Conservation (phyloP, 345 rosid genomes). For the Rhodamnia argentea region DNA sequence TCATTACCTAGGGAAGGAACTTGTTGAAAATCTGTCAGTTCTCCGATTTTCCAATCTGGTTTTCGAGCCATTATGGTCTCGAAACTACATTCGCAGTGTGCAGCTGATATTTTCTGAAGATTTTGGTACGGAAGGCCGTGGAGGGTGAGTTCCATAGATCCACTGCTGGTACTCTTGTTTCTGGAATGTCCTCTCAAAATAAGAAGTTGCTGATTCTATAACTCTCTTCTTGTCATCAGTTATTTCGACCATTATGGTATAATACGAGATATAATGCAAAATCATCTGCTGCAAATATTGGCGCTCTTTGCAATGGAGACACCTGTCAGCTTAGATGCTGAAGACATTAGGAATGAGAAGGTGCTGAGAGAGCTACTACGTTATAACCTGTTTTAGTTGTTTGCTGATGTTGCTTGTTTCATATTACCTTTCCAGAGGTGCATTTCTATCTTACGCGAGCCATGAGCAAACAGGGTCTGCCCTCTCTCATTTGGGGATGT, state of each 20-base stretch:
- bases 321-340: slow-evolving; percentile 93
- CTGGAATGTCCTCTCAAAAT: neutral
- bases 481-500: neutral
- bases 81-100: slow-evolving; percentile 79
- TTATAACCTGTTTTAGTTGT: neutral
- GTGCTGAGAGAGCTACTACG: slow-evolving; percentile 11
- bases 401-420: neutral
- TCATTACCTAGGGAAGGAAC: slow-evolving; percentile 91
- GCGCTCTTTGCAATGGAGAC: slow-evolving; percentile 97
- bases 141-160: slow-evolving; percentile 44
- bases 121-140: slow-evolving; percentile 93
- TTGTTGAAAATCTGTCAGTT: slow-evolving; percentile 86
- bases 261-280: slow-evolving; percentile 90
- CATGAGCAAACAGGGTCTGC: neutral
- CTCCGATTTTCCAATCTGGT: slow-evolving; percentile 96
- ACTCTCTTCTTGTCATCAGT: slow-evolving; percentile 12
- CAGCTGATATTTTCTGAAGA: slow-evolving; percentile 91
- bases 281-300: slow-evolving; percentile 86
- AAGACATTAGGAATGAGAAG: slow-evolving; percentile 90
- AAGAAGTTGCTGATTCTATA: neutral
- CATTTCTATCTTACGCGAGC: neutral
- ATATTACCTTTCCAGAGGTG: neutral
- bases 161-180: neutral
- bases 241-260: slow-evolving; percentile 88
- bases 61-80: slow-evolving; percentile 84